These are phyloP conservation scores for Beauveria rudraprayagi DNA, from an alignment of 2,329 filamentous ascomycete genomes.

Conservation along the genomic window DNA sequence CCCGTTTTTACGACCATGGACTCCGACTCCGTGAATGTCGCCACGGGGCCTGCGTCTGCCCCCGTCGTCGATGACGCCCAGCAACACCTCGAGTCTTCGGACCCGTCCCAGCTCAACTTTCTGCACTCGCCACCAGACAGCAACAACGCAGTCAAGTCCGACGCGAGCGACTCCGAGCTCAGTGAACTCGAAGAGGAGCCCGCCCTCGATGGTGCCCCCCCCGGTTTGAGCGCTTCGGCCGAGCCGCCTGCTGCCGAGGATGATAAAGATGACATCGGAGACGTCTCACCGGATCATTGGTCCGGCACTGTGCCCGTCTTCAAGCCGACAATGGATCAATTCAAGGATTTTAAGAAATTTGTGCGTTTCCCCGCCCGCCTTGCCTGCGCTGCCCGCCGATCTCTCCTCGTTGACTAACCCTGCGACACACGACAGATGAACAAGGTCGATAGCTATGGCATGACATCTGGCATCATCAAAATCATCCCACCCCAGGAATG, in stretches of 20 bases:
- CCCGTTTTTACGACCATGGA: constrained; percentile 4
- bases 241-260: constrained; percentile 21
- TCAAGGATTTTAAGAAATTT: constrained; percentile 86
- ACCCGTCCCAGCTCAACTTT: constrained; percentile 32
- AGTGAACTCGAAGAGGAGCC: constrained; percentile 56
- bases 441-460: constrained; percentile 87
- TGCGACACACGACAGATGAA: constrained; percentile 44
- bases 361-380: constrained; percentile 41
- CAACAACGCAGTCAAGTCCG: constrained; percentile 51
- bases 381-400: not conserved
- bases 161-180: constrained; percentile 56
- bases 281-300: constrained; percentile 79
- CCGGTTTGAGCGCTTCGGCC: constrained; percentile 11
- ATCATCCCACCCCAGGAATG: constrained; percentile 91
- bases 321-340: constrained; percentile 90
- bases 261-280: constrained; percentile 59
- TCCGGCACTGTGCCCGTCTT: constrained; percentile 91
- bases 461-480: constrained; percentile 96
- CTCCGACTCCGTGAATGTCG: not conserved
- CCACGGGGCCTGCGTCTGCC: constrained; percentile 7
- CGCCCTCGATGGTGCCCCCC: constrained; percentile 23
- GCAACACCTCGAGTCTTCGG: constrained; percentile 27
- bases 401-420: constrained; percentile 2
- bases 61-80: constrained; percentile 20
- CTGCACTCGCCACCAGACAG: constrained; percentile 58